Conservation (phyloP, 208 protist species). For the Trypanosoma conorhini region DNA sequence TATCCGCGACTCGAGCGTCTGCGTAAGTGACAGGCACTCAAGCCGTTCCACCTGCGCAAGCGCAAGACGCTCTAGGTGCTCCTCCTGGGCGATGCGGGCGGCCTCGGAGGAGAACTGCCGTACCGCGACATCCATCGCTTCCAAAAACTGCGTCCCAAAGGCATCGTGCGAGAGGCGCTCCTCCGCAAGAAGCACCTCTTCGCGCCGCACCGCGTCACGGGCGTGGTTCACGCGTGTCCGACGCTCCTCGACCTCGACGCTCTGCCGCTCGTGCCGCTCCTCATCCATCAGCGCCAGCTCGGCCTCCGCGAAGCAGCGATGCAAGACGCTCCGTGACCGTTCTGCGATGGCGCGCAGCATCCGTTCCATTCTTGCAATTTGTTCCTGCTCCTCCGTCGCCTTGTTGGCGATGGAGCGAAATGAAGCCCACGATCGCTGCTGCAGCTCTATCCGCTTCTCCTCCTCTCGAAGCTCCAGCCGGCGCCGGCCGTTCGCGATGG, state of each 20-base stretch:
- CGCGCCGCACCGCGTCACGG: background rate
- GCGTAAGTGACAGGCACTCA: background rate
- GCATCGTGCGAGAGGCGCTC: background rate
- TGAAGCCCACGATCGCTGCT: background rate
- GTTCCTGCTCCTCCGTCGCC: constrained; percentile 6
- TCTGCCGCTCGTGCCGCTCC: constrained; percentile 12
- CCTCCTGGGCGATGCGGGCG: constrained; percentile 12
- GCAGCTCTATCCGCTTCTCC: constrained; percentile 13
- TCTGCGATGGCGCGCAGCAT: constrained; percentile 12
- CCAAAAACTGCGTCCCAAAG: constrained; percentile 4
- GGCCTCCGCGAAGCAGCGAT: constrained; percentile 12
- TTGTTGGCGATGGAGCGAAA: constrained; percentile 7
- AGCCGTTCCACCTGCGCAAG: constrained; percentile 13
- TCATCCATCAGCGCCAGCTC: constrained; percentile 9
- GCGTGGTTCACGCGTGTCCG: background rate
- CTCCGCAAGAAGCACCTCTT: background rate
- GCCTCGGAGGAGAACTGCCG: constrained; percentile 18
- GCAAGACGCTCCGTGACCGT: constrained; percentile 8
- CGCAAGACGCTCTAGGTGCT: constrained; percentile 19
- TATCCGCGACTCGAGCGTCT: background rate
- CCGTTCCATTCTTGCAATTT: constrained; percentile 13
- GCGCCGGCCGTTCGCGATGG: background rate
- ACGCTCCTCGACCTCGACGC: constrained; percentile 12
- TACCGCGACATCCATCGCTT: constrained; percentile 15
- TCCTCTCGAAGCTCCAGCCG: constrained; percentile 20